These are phyloP conservation scores for Phytophthora capsici DNA, from an alignment of 352 stramenopile genomes.

Conservation along the genomic window DNA sequence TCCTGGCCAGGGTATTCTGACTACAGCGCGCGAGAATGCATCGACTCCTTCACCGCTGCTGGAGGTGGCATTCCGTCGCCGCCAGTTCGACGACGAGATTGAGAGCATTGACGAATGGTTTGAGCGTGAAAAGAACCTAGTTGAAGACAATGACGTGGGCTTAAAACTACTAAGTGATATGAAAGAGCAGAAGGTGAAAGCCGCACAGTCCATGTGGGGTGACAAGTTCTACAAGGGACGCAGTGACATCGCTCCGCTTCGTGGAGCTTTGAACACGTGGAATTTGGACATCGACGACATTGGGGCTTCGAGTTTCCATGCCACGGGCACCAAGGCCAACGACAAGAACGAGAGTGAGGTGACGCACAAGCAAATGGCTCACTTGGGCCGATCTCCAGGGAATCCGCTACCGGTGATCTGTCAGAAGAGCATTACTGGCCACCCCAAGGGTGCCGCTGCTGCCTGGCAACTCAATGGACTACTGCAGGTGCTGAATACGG, in stretches of 20 bases:
- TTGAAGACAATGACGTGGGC: conserved; percentile 43
- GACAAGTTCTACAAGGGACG: conserved; percentile 70
- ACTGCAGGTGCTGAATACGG: conserved; percentile 80
- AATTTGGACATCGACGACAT: conserved; percentile 84
- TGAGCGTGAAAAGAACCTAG: conserved; percentile 57
- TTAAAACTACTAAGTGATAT: conserved; percentile 62
- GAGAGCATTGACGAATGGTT: conserved; percentile 78
- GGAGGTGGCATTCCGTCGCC: conserved; percentile 78
- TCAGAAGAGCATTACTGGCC: conserved; percentile 86
- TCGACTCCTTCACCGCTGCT: conserved; percentile 60
- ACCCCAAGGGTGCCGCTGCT: conserved; percentile 83
- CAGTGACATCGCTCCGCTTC: conserved; percentile 75
- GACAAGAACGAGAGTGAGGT: conserved; percentile 91
- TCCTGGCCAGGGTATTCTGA: conserved; percentile 87
- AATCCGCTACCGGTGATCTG: conserved; percentile 82
- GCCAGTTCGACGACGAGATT: conserved; percentile 79
- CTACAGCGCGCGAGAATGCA: conserved; percentile 68
- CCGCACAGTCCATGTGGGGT: conserved; percentile 72
- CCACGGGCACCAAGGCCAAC: conserved; percentile 85
- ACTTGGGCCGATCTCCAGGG: conserved; percentile 75
- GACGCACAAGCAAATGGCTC: conserved; percentile 83
- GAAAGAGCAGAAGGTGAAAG: conserved; percentile 72
- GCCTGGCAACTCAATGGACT: conserved; percentile 88
- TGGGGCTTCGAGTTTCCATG: conserved; percentile 85
- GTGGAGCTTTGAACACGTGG: conserved; percentile 78